These are phyloP conservation scores for Chrysanthemum makinoi DNA, from an alignment of 129 eudicot species.

Conservation along the genomic window DNA sequence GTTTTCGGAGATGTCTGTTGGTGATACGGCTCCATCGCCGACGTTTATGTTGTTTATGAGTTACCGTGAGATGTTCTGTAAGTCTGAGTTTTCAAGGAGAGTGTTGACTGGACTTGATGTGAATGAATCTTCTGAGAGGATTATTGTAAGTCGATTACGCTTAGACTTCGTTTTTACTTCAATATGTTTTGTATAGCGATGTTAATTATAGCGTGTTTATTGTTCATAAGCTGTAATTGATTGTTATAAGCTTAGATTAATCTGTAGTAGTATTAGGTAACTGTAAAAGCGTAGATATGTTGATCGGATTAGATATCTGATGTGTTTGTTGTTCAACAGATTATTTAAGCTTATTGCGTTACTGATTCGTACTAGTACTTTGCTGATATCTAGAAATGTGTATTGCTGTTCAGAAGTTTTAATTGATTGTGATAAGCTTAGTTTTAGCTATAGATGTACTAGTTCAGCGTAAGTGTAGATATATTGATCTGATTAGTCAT, in stretches of 20 bases:
- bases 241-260: not conserved
- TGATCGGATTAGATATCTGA: not conserved
- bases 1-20: conserved; percentile 68
- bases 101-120: conserved; percentile 17
- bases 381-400: not conserved
- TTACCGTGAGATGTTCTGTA: conserved; percentile 50
- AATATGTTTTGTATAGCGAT: not conserved
- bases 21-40: conserved; percentile 56
- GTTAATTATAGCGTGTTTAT: conserved; percentile 2
- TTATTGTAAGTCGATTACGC: conserved; percentile 45
- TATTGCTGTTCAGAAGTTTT: not conserved
- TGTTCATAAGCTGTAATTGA: too few relatives aligned
- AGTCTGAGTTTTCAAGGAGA: conserved; percentile 38
- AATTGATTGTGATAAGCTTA: not conserved
- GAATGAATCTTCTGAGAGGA: conserved; percentile 31
- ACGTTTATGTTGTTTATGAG: conserved; percentile 59
- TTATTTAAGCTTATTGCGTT: not conserved
- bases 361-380: not conserved
- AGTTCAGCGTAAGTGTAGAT: not conserved
- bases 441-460: not conserved
- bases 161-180: conserved; percentile 3
- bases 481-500: not conserved
- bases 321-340: not conserved
- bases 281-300: too few relatives aligned
- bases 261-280: not conserved